Percentiles rank a stretch among this genome's conserved stretches.
phyloP scores from a whole-genome alignment of 495 filamentous ascomycete species.

The Aspergillus saccharolyticus region DNA sequence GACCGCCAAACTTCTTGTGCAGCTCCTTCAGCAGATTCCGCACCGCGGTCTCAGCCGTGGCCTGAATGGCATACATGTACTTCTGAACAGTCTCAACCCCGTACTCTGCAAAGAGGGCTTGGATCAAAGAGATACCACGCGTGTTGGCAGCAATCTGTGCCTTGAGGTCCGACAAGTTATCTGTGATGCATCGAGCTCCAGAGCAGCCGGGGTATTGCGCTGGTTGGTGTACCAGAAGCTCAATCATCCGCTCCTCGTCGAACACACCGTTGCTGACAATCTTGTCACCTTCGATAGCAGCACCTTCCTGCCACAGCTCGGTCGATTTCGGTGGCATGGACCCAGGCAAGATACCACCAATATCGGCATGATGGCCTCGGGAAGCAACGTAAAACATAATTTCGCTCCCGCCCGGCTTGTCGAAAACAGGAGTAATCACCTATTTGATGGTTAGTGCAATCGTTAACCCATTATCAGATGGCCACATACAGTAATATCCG shows the following conservation, averaged over 20 bases:
- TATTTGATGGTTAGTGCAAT: background rate
- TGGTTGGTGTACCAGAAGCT: conserved; percentile 78
- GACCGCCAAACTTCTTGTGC: conserved; percentile 67
- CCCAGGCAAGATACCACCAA: conserved; percentile 91
- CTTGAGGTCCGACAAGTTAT: conserved; percentile 95
- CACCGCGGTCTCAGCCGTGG: conserved; percentile 84
- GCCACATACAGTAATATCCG: conserved; percentile 75
- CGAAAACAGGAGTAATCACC: conserved; percentile 74
- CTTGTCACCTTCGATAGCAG: conserved; percentile 89
- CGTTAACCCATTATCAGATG: too few relatives aligned
- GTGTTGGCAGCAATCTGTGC: conserved; percentile 95
- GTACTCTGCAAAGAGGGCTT: conserved; percentile 79
- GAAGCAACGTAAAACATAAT: conserved; percentile 98
- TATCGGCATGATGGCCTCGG: conserved; percentile 93
- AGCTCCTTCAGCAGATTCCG: conserved; percentile 78
- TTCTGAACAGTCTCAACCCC: conserved; percentile 87
- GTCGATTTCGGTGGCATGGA: conserved; percentile 95
- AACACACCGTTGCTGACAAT: conserved; percentile 86
- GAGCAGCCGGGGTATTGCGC: conserved; percentile 81
- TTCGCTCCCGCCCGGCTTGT: conserved; percentile 57
- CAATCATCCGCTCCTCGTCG: conserved; percentile 78
- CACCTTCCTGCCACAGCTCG: conserved; percentile 92
- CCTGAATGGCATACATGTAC: conserved; percentile 93
- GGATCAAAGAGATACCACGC: conserved; percentile 90
- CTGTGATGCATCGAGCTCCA: conserved; percentile 82